These are phyloP conservation scores for Cladophialophora psammophila DNA, from an alignment of 2,329 filamentous ascomycete species.

Conservation along the genomic window DNA sequence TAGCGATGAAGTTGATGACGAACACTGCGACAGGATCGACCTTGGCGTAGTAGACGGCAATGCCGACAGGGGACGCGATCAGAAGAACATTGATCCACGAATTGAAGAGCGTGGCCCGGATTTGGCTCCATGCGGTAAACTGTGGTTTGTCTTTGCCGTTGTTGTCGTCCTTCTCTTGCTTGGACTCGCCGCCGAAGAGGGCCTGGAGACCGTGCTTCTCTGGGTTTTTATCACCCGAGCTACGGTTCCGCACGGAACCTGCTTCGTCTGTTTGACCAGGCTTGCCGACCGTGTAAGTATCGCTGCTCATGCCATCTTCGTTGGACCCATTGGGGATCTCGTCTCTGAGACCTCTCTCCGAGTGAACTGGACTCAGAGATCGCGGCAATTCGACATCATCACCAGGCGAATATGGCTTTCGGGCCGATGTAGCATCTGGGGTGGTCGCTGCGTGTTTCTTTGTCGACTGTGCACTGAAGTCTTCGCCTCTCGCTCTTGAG, in stretches of 20 bases:
- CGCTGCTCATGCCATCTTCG: constrained; percentile 24
- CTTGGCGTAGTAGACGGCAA: constrained; percentile 69
- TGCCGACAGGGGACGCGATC: constrained; percentile 57
- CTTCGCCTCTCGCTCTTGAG: constrained; percentile 14
- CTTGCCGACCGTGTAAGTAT: constrained; percentile 25
- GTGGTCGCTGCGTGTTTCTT: constrained; percentile 28
- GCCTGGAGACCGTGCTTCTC: constrained; percentile 31
- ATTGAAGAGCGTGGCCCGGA: constrained; percentile 76
- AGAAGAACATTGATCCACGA: constrained; percentile 89
- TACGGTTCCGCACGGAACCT: constrained; percentile 26
- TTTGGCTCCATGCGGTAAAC: constrained; percentile 69
- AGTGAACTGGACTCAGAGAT: constrained; percentile 26
- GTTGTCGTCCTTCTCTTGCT: constrained; percentile 31
- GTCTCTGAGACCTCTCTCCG: constrained; percentile 19
- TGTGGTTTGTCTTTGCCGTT: constrained; percentile 38
- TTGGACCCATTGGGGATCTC: constrained; percentile 11
- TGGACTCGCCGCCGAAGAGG: constrained; percentile 17
- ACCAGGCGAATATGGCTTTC: constrained; percentile 17
- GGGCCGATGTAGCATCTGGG: constrained; percentile 24
- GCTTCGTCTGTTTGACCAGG: constrained; percentile 16
- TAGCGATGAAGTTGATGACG: constrained; percentile 91
- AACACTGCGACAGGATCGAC: constrained; percentile 73
- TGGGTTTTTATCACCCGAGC: constrained; percentile 6
- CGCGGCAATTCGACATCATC: constrained; percentile 32
- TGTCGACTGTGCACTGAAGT: constrained; percentile 16